Base-by-base conservation (phyloP, 192 early-diverging fungal species). In the Coemansia sp. region DNA sequence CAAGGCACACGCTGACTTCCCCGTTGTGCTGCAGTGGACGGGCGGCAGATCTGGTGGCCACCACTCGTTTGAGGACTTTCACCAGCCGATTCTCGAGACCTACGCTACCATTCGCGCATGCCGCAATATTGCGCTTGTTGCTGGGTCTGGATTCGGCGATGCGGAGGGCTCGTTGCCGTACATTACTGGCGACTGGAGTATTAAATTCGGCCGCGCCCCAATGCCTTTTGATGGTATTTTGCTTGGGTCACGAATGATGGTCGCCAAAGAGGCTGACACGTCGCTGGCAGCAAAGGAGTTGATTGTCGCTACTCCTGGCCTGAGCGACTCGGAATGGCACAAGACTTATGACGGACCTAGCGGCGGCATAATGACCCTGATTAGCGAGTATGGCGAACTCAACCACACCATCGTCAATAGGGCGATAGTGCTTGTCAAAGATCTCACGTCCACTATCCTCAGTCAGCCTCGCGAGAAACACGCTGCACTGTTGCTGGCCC, bases 151-250 rank as follows among this genome's bases (percentile, higher is more conserved):
- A 22, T 97, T 97, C 74, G 95, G 95, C 75, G 92, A 92, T 63
- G 90, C 89, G 29, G 87, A 88, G 34, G 95, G 92, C 66, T 95
- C 94, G 7, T 71, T 94, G 57, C 95, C 95, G 39, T 98, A 95
- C 81, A 71, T 98, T 27, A 95, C 95, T 64, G 97, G 97, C 70
- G 92, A 98, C 46, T 98, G 97, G 97, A 88, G 89, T 66, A 68
- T 78, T 31, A 76, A 82, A 60, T 94, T 90, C 69, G 94, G 91
- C 61, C 89, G 88, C 68, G 90, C 97, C 12, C 90, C 95, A 46
- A 98, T 98, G 97, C 97, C 97, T 2, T 92, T 95, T 70, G 97
- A 98, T 72, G 97, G 95, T 80, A 84, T 97, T 33, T 81, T 98
- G 62, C 91, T 98, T 66, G 97, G 94, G n/a, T 97, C 95, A 20